Conservation (phyloP, 2,329 filamentous ascomycete species). For the Dothideomycetidae sp. region DNA sequence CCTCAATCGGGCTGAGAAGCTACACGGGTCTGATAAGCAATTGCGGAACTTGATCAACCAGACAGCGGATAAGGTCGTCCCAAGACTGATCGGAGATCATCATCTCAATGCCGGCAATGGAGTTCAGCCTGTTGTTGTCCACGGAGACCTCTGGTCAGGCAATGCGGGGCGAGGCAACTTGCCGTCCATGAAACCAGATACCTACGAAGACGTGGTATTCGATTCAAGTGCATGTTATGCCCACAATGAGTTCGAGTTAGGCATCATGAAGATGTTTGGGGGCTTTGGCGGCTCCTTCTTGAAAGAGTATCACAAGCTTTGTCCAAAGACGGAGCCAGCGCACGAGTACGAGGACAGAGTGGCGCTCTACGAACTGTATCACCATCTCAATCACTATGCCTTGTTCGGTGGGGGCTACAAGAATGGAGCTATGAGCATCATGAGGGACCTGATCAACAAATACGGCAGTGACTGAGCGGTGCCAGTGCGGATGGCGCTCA, state of each 20-base stretch:
- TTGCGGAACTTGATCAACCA: constrained; percentile 50
- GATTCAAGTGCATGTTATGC: constrained; percentile 72
- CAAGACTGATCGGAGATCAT: constrained; percentile 55
- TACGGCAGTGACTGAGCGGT: constrained; percentile 37
- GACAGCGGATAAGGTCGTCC: constrained; percentile 53
- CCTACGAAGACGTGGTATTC: constrained; percentile 61
- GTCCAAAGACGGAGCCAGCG: constrained; percentile 65
- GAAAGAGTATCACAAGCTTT: constrained; percentile 59
- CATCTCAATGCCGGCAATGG: constrained; percentile 47
- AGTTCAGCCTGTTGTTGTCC: constrained; percentile 64
- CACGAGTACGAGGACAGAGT: constrained; percentile 78
- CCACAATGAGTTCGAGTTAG: constrained; percentile 79
- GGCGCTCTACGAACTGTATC: constrained; percentile 69
- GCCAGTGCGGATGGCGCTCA: not conserved
- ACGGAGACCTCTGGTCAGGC: constrained; percentile 89
- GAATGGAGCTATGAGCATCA: constrained; percentile 61
- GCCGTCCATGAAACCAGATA: constrained; percentile 28
- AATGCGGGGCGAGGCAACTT: constrained; percentile 60
- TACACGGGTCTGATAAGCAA: constrained; percentile 50
- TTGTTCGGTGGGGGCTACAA: constrained; percentile 73
- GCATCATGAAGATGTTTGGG: constrained; percentile 95
- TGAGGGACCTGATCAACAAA: constrained; percentile 57
- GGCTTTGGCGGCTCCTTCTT: constrained; percentile 62
- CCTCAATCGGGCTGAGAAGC: constrained; percentile 39
- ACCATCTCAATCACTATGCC: constrained; percentile 78